Base-by-base conservation (phyloP, 169 alveolate genomes). In the Eimeria sp. region DNA sequence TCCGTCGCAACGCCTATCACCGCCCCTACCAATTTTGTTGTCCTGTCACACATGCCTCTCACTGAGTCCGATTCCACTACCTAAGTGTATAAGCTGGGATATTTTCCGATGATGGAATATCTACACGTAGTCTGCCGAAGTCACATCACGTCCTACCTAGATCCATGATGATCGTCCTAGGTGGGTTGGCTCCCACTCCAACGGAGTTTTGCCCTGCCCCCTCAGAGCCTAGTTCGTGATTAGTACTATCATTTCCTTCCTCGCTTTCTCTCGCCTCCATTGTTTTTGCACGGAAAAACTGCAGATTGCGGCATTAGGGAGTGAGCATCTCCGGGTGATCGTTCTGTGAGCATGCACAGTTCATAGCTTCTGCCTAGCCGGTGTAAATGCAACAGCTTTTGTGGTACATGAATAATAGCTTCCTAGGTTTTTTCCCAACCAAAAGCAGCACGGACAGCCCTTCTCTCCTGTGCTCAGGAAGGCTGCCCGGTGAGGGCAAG, bases 381-480 rank as follows among this genome's bases (percentile, higher is more conserved):
- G 54, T 73, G 83, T 18, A 34, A 73, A 16, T 1, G 57, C 5
- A n/a, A 2, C 83, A 73, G 51, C 57, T 40, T 18, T 13, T 73
- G 34, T 6, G 30, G 9, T 67, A 18, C 54, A 40, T 3, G 20
- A 20, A 40, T 18, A 40, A 73, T 40, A 40, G 7, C 45, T 78
- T 22, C 65, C 9, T 14, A 27, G 11, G 27, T 47, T 22, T 40
- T 45, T 51, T 18, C 16, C 16, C 54, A 78, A 47, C 65, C 88
- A 25, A 45, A 45, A 78, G 67, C 49, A 78, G 65, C 65, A 47
- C 67, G 88, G 88, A 78, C 47, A 78, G 43, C 45, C 88, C 57
- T 30, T n/a, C 10, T n/a, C 34, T 3, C 83, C 14, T 73, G 83
- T 49, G 20, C 73, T 83, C 73, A 13, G 34, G 13, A 54, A 34